Evolutionary conservation across 768 basidiomycete species (phyloP), one percentile per base, ranked within the genome.

Genomic region (Mycena sanguinolenta): DNA sequence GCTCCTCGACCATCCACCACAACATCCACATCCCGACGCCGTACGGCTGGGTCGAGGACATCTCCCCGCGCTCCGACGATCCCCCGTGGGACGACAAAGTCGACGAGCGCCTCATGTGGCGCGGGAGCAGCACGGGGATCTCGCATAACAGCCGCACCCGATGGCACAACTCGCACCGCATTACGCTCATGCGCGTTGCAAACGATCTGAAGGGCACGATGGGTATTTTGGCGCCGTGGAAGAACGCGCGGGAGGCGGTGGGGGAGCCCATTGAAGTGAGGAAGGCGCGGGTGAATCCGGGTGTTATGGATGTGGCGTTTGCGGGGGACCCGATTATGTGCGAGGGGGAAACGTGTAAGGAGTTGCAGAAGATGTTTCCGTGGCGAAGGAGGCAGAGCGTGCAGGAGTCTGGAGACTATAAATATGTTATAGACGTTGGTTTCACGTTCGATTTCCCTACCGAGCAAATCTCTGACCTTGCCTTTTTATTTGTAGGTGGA

Each of bases 101-200:
- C 1, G 87, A 92, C 75, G 88, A 91, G 68, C 81, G 87, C 4
- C 72, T 94, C 21, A 82, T 89, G 46, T 95, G 94, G 94, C 84
- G 94, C 46, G 94, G 94, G 4, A 88, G 88, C 49, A 92, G 89
- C 53, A 94, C 93, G 0, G 94, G 93, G 13, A 91, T 89, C 23
- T 80, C 73, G 60, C 84, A 87, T 39, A 74, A 79, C 17, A 63
- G 75, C 2, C 63, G 72, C 1, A 80, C 84, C 10, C 79, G 80
- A 7, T 92, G 91, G 91, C 62, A 77, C 71, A 74, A 82, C 25
- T 81, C 84, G 7, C 91, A 92, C 63, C 80, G 91, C 0, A 76
- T 83, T 25, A 80, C 84, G 25, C 78, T 92, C 2, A 82, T 90
- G 36, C 78, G 80, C 17, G 76, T 80, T 28, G 66, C 85, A 10